These are phyloP conservation scores for Phytopythium helicoides DNA, from an alignment of 352 stramenopile species.

Conservation along the genomic window DNA sequence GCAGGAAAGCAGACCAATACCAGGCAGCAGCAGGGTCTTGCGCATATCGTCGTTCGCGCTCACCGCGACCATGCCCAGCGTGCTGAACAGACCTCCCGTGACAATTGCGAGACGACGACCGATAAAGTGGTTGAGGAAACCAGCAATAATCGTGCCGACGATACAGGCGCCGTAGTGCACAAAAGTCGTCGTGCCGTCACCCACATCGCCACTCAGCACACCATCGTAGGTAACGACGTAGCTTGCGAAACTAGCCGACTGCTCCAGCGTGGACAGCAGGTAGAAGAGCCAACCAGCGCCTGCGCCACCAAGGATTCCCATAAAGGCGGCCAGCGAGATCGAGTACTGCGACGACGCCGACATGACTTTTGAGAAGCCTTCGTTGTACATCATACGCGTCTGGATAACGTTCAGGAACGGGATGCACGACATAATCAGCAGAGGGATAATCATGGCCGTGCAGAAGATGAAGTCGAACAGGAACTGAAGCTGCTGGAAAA, in stretches of 20 bases:
- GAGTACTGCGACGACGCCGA: slow-evolving; percentile 78
- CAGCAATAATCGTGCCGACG: slow-evolving; percentile 50
- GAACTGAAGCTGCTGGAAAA: slow-evolving; percentile 79
- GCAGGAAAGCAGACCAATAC: slow-evolving; percentile 54
- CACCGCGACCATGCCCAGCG: slow-evolving; percentile 59
- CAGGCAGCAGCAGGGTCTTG: slow-evolving; percentile 45
- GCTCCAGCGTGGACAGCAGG: slow-evolving; percentile 59
- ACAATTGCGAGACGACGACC: slow-evolving; percentile 65
- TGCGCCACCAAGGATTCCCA: slow-evolving; percentile 56
- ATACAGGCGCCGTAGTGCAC: slow-evolving; percentile 48
- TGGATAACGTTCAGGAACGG: slow-evolving; percentile 81
- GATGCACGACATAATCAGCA: slow-evolving; percentile 66
- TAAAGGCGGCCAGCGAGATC: slow-evolving; percentile 65
- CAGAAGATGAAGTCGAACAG: slow-evolving; percentile 82
- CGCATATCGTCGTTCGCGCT: slow-evolving; percentile 51
- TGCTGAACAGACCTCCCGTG: slow-evolving; percentile 56
- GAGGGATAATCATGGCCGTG: slow-evolving; percentile 54
- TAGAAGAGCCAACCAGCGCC: slow-evolving; percentile 71
- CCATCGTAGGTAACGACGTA: slow-evolving; percentile 63
- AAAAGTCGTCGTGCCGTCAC: slow-evolving; percentile 57
- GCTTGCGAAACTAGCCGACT: slow-evolving; percentile 62
- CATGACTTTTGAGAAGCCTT: slow-evolving; percentile 80
- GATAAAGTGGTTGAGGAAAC: slow-evolving; percentile 56
- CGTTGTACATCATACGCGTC: slow-evolving; percentile 87
- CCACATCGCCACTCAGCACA: slow-evolving; percentile 46